Evolutionary conservation across 2,329 filamentous ascomycete species (phyloP).

Genomic region (Microdochium paspali): DNA sequence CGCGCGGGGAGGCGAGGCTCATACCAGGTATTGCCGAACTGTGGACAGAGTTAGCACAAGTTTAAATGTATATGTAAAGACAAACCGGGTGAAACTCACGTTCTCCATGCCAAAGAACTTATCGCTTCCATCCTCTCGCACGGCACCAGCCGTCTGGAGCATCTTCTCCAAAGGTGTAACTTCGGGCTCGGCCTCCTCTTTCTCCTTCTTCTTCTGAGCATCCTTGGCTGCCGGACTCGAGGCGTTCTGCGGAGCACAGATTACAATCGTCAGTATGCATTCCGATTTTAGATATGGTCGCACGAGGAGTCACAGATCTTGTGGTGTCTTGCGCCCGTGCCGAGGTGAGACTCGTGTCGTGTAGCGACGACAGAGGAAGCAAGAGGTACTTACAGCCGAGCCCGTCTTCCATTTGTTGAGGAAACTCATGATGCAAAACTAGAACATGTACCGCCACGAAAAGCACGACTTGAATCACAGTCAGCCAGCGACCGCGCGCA

Average conservation of each 20-base stretch:
- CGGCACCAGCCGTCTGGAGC: constrained; percentile 69
- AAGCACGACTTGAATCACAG: not conserved
- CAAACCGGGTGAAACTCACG: constrained; percentile 45
- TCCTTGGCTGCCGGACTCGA: constrained; percentile 34
- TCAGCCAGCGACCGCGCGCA: not conserved
- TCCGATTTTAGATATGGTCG: not conserved
- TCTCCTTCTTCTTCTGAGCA: constrained; percentile 45
- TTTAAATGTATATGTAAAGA: constrained; percentile 2
- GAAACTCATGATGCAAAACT: constrained; percentile 1
- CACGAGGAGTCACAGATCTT: not conserved
- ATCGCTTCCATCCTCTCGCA: constrained; percentile 83
- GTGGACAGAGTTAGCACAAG: constrained; percentile 24
- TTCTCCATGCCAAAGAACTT: constrained; percentile 99
- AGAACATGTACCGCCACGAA: not conserved
- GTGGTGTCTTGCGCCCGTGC: not conserved
- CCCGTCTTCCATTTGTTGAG: constrained; percentile 4
- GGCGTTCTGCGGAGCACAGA: constrained; percentile 26
- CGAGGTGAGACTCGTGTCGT: not conserved
- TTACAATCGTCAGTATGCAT: constrained; percentile 11
- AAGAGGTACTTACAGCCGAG: constrained; percentile 2
- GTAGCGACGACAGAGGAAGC: not conserved
- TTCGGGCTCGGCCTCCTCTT: constrained; percentile 48
- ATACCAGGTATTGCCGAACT: constrained; percentile 98
- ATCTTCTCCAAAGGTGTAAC: constrained; percentile 61
- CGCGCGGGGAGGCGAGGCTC: constrained; percentile 10